Conservation (phyloP, 2,329 filamentous ascomycete species). For the Colletotrichum cereale region DNA sequence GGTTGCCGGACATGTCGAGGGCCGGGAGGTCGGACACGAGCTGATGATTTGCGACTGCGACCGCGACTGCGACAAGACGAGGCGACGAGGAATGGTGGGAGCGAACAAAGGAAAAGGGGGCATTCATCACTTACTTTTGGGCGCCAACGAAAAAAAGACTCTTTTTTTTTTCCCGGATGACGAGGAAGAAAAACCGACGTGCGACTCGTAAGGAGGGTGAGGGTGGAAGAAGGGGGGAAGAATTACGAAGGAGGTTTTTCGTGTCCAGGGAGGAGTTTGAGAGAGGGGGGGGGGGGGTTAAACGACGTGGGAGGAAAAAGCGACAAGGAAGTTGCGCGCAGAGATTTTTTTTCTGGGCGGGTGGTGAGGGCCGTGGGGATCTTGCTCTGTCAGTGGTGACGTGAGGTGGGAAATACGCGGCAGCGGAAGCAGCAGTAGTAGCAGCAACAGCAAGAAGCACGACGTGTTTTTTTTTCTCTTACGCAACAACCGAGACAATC, state of each 20-base stretch:
- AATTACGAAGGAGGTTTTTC: constrained; percentile 37
- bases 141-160: constrained; percentile 58
- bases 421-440: constrained; percentile 20
- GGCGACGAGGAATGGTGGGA: constrained; percentile 30
- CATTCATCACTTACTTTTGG: constrained; percentile 63
- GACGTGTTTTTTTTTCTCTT: constrained; percentile 23
- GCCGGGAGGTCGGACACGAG: constrained; percentile 5
- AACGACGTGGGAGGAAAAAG: constrained; percentile 38
- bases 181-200: constrained; percentile 49
- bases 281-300: constrained; percentile 30
- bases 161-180: constrained; percentile 40
- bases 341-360: constrained; percentile 32
- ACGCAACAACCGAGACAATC: constrained; percentile 39
- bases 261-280: constrained; percentile 31
- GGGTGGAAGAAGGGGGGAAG: constrained; percentile 25
- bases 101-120: constrained; percentile 41
- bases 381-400: constrained; percentile 39
- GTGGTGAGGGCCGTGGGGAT: constrained; percentile 37
- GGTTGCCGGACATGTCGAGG: constrained; percentile 35
- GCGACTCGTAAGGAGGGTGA: constrained; percentile 48
- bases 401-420: constrained; percentile 34
- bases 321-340: constrained; percentile 39
- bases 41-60: constrained; percentile 19
- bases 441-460: constrained; percentile 25
- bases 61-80: constrained; percentile 24